These are phyloP conservation scores for Heritiera fomes DNA, from an alignment of 345 rosid species.

Conservation along the genomic window DNA sequence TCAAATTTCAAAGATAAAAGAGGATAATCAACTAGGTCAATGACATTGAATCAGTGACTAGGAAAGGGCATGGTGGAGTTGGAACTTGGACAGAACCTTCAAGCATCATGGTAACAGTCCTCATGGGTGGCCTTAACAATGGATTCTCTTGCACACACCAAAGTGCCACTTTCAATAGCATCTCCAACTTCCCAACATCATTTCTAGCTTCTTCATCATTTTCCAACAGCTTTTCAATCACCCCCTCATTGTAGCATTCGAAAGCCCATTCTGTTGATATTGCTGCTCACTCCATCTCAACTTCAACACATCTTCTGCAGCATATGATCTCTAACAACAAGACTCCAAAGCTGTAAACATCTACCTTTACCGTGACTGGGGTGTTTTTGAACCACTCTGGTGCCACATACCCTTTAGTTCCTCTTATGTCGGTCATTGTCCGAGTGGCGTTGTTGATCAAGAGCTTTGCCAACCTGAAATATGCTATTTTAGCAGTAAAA, in stretches of 20 bases:
- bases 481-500: conserved; percentile 28
- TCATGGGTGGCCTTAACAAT: conserved; percentile 22
- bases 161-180: conserved; percentile 17
- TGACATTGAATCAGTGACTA: neutral
- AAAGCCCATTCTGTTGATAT: conserved; percentile 23
- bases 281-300: conserved; percentile 20
- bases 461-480: conserved; percentile 52
- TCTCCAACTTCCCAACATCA: conserved; percentile 10
- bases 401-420: conserved; percentile 55
- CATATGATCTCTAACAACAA: conserved; percentile 36
- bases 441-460: conserved; percentile 44
- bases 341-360: conserved; percentile 40
- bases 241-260: conserved; percentile 15
- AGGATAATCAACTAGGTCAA: too few relatives aligned
- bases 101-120: conserved; percentile 24
- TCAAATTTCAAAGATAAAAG: neutral
- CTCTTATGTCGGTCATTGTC: conserved; percentile 43
- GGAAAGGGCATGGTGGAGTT: conserved; percentile 21
- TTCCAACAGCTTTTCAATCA: neutral
- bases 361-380: conserved; percentile 31
- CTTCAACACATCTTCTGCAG: conserved; percentile 19
- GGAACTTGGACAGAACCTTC: conserved; percentile 20
- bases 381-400: conserved; percentile 44
- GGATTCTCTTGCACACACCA: conserved; percentile 23
- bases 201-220: conserved; percentile 15